These are phyloP conservation scores for Apium graveolens DNA, from an alignment of 129 eudicot genomes.

Conservation along the genomic window DNA sequence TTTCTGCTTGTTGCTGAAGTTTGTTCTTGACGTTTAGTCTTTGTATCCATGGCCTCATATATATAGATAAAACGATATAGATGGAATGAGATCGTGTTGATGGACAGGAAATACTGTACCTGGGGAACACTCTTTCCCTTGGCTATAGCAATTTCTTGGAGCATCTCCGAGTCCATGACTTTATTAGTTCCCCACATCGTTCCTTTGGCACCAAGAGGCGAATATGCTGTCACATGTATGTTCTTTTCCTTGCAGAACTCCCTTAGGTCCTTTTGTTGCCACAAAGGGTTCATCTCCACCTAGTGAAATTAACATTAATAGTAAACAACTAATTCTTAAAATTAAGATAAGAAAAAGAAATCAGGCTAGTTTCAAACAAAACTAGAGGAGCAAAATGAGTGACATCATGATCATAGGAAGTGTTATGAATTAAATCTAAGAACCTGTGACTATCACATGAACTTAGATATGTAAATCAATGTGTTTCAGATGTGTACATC, in stretches of 20 bases:
- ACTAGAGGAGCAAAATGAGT: not conserved
- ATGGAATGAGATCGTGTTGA: not conserved
- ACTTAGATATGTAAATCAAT: too few relatives aligned
- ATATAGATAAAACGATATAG: too few relatives aligned
- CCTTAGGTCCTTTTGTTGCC: slow-evolving; percentile 20
- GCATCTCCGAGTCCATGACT: slow-evolving; percentile 14
- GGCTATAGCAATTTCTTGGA: slow-evolving; percentile 12
- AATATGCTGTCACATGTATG: slow-evolving; percentile 14
- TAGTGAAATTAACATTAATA: not conserved
- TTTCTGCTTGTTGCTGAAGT: not conserved
- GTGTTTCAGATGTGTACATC: not conserved
- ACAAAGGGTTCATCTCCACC: slow-evolving; percentile 26
- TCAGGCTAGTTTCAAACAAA: not conserved
- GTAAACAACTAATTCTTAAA: not conserved
- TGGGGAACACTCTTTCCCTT: slow-evolving; percentile 6
- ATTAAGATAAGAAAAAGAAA: not conserved
- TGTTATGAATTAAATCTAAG: too few relatives aligned
- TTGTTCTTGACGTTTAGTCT: not conserved
- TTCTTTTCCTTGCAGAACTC: slow-evolving; percentile 22
- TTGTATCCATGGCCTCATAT: not conserved
- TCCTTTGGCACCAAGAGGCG: slow-evolving; percentile 20
- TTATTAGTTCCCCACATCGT: not conserved
- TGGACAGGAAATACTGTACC: not conserved
- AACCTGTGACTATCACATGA: too few relatives aligned
- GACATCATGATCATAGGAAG: not conserved